phyloP scores from a whole-genome alignment of 495 filamentous ascomycete genomes.

The Chlorociboria aeruginascens region DNA sequence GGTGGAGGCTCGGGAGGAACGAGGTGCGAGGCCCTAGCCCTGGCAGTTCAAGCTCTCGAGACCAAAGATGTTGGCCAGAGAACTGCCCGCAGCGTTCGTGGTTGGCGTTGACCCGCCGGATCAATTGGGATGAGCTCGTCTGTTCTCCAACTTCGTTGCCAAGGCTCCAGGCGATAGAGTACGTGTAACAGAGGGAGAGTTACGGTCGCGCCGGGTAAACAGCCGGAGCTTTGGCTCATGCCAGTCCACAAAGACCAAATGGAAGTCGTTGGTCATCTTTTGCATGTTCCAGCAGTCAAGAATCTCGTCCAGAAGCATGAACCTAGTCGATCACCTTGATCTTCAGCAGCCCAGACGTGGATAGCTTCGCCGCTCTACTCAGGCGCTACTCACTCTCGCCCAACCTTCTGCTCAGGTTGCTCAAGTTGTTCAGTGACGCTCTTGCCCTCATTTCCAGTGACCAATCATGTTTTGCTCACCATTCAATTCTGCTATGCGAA shows the following conservation, averaged over 20 bases:
- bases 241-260: slow-evolving; percentile 35
- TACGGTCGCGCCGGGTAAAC: slow-evolving; percentile 36
- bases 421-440: too few relatives aligned
- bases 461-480: too few relatives aligned
- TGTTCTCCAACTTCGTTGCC: slow-evolving; percentile 40
- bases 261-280: slow-evolving; percentile 35
- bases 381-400: too few relatives aligned
- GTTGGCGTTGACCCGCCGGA: slow-evolving; percentile 20
- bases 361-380: too few relatives aligned
- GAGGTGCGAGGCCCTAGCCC: slow-evolving; percentile 34
- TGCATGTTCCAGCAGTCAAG: slow-evolving; percentile 32
- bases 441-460: too few relatives aligned
- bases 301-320: too few relatives aligned
- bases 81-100: slow-evolving; percentile 15
- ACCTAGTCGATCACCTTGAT: too few relatives aligned
- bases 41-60: slow-evolving; percentile 37
- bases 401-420: too few relatives aligned
- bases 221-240: slow-evolving; percentile 33
- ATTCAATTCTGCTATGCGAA: too few relatives aligned
- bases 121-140: slow-evolving; percentile 1
- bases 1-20: too few relatives aligned
- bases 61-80: slow-evolving; percentile 26
- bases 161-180: slow-evolving; percentile 34
- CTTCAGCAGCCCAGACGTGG: too few relatives aligned
- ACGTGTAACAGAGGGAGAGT: slow-evolving; percentile 40